Evolutionary conservation across 1,284 basidiomycete genomes (phyloP), one percentile per base, ranked within the genome.

Genomic region (Papiliotrema nemorosa): DNA sequence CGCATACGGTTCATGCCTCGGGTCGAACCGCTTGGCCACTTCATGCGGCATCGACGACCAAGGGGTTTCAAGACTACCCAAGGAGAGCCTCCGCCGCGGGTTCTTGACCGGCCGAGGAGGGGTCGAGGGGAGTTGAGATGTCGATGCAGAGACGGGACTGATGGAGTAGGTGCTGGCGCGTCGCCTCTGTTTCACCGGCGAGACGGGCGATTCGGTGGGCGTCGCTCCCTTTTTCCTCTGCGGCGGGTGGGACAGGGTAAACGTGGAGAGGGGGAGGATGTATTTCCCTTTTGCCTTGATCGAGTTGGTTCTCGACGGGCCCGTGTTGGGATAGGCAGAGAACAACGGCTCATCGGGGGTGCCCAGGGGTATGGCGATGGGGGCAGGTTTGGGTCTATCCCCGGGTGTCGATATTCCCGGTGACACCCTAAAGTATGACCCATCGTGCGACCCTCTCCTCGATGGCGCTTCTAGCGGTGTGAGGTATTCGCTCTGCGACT

Each of bases 331-430:
- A 42, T 69, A 70, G 10, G 64, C 53, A 2, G 65, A 69, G 54
- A 70, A 70, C 10, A 66, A 47, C 0, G 69, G 69, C 9, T 67
- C 59, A 27, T 67, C 64, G 2, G 57, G 60, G 1, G 63, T 63
- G 9, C 48, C 57, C 0, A 44, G 29, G 3, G 67, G 67, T 6
- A 70, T 68, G 14, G 44, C 52, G n/a, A 70, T 47, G 3, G 59
- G 46, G 22, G 59, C 36, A 3, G 60, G 58, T 3, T 53, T 52
- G 6, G 59, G 60, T 36, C 64, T 46, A 18, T 62, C 59, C 10
- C 50, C 47, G 12, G 66, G 59, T 24, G 64, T 61, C 24, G 44
- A 49, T 1, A 49, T 38, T 62, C 39, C 56, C 62, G 25, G 52
- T 40, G 14, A 41, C 24, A 16, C 41, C 44, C 12, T 35, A 33